Percentiles rank a stretch among this genome's conserved stretches.
Evolutionary conservation across 2,329 filamentous ascomycete genomes (phyloP).

Genomic region (Xylariaceae sp.): DNA sequence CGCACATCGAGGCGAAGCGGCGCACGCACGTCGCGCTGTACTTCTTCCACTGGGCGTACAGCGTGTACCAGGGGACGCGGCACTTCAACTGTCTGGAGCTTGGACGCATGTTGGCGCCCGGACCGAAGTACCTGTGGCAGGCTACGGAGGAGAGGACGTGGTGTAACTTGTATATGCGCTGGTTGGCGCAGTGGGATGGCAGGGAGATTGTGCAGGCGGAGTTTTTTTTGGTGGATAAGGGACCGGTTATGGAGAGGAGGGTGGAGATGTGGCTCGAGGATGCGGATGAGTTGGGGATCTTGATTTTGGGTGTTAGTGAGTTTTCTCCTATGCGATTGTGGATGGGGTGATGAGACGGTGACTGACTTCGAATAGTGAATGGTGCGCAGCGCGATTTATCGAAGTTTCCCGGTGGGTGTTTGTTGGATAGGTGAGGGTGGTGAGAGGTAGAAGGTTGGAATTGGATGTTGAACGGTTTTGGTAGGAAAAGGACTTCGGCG

Average conservation of each 20-base stretch:
- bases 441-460: neutral
- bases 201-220: constrained; percentile 31
- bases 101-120: constrained; percentile 38
- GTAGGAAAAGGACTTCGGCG: too few relatives aligned
- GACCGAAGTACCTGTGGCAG: constrained; percentile 39
- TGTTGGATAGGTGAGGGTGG: neutral
- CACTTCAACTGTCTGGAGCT: constrained; percentile 37
- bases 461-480: neutral
- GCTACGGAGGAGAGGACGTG: constrained; percentile 33
- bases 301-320: constrained; percentile 36
- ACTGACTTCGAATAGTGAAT: constrained; percentile 10
- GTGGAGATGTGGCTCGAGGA: constrained; percentile 42
- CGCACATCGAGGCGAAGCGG: constrained; percentile 55
- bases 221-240: constrained; percentile 30
- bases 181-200: constrained; percentile 35
- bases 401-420: constrained; percentile 1
- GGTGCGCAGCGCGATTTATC: constrained; percentile 6
- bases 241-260: constrained; percentile 30
- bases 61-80: constrained; percentile 32
- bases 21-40: constrained; percentile 38
- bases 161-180: constrained; percentile 32
- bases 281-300: constrained; percentile 39
- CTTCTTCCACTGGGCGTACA: constrained; percentile 38
- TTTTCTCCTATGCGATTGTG: neutral
- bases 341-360: neutral